Conservation (phyloP, 192 early-diverging fungal species). For the Coemansia sp. region DNA sequence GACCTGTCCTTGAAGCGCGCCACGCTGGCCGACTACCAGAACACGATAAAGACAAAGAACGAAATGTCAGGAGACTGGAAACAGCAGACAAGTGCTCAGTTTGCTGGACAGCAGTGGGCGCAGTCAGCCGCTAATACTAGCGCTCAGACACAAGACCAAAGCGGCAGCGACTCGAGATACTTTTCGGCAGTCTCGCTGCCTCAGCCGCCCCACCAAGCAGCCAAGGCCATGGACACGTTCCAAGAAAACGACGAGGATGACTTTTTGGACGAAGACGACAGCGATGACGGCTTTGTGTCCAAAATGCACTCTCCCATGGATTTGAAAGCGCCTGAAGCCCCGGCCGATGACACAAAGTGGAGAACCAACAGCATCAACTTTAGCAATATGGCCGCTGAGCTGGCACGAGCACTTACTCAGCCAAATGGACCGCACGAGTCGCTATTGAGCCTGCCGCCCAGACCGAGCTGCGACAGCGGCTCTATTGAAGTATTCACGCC, state of each 20-base stretch:
- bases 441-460: neutral
- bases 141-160: neutral
- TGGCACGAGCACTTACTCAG: conserved; percentile 26
- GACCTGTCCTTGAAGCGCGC: conserved; percentile 3
- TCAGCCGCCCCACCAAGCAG: neutral
- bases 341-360: neutral
- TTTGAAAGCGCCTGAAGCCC: neutral
- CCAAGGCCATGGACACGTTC: neutral
- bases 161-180: conserved; percentile 7
- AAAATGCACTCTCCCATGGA: neutral
- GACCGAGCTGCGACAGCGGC: neutral
- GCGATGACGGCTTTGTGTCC: neutral
- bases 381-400: conserved; percentile 32
- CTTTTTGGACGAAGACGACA: conserved; percentile 37
- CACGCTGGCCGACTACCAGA: conserved; percentile 3
- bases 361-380: conserved; percentile 29
- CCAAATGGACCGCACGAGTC: conserved; percentile 9
- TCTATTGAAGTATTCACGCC: conserved; percentile 9
- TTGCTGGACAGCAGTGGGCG: neutral
- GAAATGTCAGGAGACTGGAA: conserved; percentile 4
- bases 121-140: neutral
- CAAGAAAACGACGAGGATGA: conserved; percentile 14
- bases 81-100: neutral
- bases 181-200: conserved; percentile 20
- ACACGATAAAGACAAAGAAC: conserved; percentile 21